Evolutionary conservation across 176 grass and related monocot genomes (phyloP), one percentile per base, ranked within the genome.

Genomic region (Pontederia crassipes): DNA sequence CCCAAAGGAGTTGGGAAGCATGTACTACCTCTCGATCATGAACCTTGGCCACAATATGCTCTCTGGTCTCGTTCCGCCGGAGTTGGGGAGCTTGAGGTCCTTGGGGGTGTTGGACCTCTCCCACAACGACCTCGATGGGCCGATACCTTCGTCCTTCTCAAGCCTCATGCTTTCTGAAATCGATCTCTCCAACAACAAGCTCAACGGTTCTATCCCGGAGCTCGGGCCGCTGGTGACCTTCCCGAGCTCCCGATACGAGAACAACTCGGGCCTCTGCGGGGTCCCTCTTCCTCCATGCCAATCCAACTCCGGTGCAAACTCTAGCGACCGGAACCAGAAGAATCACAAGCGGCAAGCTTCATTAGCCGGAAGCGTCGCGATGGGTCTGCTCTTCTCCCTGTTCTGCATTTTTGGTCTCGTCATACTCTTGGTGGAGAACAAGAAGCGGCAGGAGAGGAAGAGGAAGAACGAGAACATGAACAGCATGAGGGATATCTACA

Each of bases 11-110:
- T 58, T 95, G 12, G 86, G 90, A 11, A 66, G 13, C 65, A 87
- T 95, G 90, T 95, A 28, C 67, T 95, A 95, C 69, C 81, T 95
- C 68, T 82, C 89, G 90, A 95, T 95, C 56, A 73, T 95, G 68
- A 95, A 95, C 78, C 82, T 95, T 7, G 83, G 86, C 53, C 90
- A 95, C 69, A 95, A 95, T 49, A 54, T 81, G 6, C 67, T 95
- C 40, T 90, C 86, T 2, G 86, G 86, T 26, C 4, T 71, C 50
- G 89, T 95, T 58, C 90, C 90, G 0, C 8, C 54, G 0, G 83
- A 87, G 46, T 77, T 95, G 10, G 90, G 85, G 0, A 68, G 54
- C 46, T 54, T 85, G 9, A 76, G 79, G 27, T 82, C 69, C 57
- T 74, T 90, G 12, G 90, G 83, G 0, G 86, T 95, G n/a, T 75